phyloP scores from a whole-genome alignment of 805 yeast genomes.

The Kluyveromyces aestuarii region DNA sequence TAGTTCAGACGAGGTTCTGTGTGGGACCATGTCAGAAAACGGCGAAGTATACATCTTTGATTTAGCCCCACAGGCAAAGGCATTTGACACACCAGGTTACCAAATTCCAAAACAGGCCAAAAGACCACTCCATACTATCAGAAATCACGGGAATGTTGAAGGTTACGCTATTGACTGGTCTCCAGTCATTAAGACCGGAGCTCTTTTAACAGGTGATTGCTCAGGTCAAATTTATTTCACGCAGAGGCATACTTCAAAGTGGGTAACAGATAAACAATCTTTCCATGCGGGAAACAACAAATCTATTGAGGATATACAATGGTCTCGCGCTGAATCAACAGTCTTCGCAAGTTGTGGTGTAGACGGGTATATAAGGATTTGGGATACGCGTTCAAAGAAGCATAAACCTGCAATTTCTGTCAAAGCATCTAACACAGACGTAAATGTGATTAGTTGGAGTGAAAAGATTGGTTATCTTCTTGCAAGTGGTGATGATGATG shows the following conservation, averaged over 20 bases:
- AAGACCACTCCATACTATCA: slow-evolving; percentile 74
- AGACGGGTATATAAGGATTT: slow-evolving; percentile 85
- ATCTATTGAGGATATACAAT: slow-evolving; percentile 93
- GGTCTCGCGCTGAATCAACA: slow-evolving; percentile 87
- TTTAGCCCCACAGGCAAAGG: slow-evolving; percentile 64
- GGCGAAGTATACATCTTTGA: slow-evolving; percentile 89
- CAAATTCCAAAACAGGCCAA: slow-evolving; percentile 67
- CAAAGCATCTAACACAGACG: slow-evolving; percentile 70
- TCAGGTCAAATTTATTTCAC: slow-evolving; percentile 78
- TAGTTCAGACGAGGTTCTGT: slow-evolving; percentile 66
- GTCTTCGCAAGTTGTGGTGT: slow-evolving; percentile 94
- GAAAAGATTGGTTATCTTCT: slow-evolving; percentile 74
- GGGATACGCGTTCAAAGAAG: slow-evolving; percentile 94
- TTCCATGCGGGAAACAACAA: slow-evolving; percentile 52
- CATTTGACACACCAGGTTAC: slow-evolving; percentile 84
- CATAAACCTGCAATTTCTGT: slow-evolving; percentile 87
- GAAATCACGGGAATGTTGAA: slow-evolving; percentile 87
- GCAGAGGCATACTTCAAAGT: slow-evolving; percentile 61
- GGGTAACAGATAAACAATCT: slow-evolving; percentile 83
- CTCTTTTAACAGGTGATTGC: slow-evolving; percentile 81
- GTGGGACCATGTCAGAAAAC: slow-evolving; percentile 82
- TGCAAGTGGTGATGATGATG: slow-evolving; percentile 96
- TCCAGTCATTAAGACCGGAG: slow-evolving; percentile 70
- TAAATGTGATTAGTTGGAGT: slow-evolving; percentile 95
- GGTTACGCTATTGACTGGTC: slow-evolving; percentile 98